Percentiles rank a stretch among this genome's conserved stretches.
phyloP scores from a whole-genome alignment of 2,329 filamentous ascomycete genomes.

The Neophaeococcomyces mojaviensis region DNA sequence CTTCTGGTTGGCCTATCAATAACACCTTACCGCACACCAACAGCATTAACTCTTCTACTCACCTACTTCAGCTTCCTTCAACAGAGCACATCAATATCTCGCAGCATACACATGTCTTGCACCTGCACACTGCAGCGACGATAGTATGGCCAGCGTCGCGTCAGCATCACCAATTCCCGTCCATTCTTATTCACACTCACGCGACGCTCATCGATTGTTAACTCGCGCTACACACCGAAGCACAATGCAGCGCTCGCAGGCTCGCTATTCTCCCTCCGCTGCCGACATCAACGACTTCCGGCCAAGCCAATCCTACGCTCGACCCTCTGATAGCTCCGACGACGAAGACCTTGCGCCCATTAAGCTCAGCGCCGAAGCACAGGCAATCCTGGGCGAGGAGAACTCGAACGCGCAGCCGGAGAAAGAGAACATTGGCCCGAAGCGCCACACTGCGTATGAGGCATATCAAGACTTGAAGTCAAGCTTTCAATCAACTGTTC shows the following conservation, averaged over 20 bases:
- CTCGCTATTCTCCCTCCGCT: slow-evolving; percentile 14
- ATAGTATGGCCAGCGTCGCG: slow-evolving; percentile 8
- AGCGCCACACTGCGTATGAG: slow-evolving; percentile 3
- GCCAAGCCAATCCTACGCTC: slow-evolving; percentile 33
- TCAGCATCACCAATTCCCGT: slow-evolving; percentile 12
- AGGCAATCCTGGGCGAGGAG: slow-evolving; percentile 63
- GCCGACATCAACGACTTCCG: slow-evolving; percentile 19
- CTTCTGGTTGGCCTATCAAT: too few relatives aligned
- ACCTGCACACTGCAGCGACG: neutral
- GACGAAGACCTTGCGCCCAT: slow-evolving; percentile 87
- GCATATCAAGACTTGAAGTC: slow-evolving; percentile 9
- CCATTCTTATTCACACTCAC: slow-evolving; percentile 25
- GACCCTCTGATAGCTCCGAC: slow-evolving; percentile 78
- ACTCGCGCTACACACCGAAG: slow-evolving; percentile 28
- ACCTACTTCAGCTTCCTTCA: neutral
- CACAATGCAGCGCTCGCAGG: slow-evolving; percentile 24
- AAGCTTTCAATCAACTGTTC: slow-evolving; percentile 11
- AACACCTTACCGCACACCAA: too few relatives aligned
- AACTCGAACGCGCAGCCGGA: slow-evolving; percentile 44
- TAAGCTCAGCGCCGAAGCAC: slow-evolving; percentile 88
- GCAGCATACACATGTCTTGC: slow-evolving; percentile 2
- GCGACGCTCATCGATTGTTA: slow-evolving; percentile 31
- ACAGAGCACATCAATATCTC: slow-evolving; percentile 1
- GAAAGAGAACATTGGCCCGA: slow-evolving; percentile 21
- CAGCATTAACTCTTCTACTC: too few relatives aligned